Evolutionary conservation across 352 stramenopile species (phyloP).

Genomic region (Phytophthora lateralis): DNA sequence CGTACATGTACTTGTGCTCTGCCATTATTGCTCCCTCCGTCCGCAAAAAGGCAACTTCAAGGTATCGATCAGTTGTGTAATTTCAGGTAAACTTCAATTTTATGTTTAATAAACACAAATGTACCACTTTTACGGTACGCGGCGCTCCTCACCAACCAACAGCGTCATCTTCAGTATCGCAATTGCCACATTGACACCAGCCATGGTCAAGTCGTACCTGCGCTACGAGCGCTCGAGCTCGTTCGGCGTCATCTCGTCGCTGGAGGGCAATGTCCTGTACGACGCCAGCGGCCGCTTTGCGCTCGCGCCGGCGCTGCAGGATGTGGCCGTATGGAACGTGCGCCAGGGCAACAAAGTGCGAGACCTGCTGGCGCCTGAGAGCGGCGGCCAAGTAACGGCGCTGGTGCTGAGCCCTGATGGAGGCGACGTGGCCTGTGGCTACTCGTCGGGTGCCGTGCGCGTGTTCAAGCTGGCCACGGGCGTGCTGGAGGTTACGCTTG

Average conservation of each 20-base stretch:
- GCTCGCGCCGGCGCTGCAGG: constrained; percentile 89
- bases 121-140: background rate
- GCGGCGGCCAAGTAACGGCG: constrained; percentile 77
- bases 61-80: background rate
- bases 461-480: constrained; percentile 84
- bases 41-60: constrained; percentile 1
- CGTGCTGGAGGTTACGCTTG: constrained; percentile 82
- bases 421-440: constrained; percentile 77
- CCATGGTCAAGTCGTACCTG: constrained; percentile 94
- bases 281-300: constrained; percentile 86
- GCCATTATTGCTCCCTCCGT: background rate
- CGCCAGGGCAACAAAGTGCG: constrained; percentile 86
- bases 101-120: background rate
- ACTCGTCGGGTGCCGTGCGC: constrained; percentile 81
- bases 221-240: constrained; percentile 90
- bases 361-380: constrained; percentile 49
- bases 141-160: constrained; percentile 19
- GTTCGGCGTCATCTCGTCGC: constrained; percentile 91
- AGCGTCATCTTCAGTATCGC: background rate
- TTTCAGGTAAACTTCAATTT: background rate
- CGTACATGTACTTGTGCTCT: background rate
- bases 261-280: constrained; percentile 90
- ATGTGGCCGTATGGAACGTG: constrained; percentile 93
- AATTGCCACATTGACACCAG: background rate
- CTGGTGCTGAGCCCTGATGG: constrained; percentile 83